A percentile compares a stretch with the other conserved stretches of the same genome.
Evolutionary conservation across 805 yeast species (phyloP).

Genomic region (Diddensiella santjacobensis): DNA sequence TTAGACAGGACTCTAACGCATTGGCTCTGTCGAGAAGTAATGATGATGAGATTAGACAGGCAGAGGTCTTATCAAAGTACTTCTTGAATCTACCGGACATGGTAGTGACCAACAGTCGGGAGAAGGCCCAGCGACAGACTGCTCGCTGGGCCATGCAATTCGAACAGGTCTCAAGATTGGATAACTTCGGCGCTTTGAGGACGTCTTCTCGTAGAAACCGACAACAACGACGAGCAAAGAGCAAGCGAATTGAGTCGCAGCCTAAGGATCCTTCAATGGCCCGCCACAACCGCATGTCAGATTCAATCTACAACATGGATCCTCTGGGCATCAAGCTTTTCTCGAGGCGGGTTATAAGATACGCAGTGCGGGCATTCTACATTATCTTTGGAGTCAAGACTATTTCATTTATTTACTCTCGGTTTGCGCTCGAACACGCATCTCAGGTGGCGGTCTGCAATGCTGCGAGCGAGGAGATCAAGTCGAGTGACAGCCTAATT

Average conservation of each 20-base stretch:
- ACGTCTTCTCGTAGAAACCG: constrained; percentile 6
- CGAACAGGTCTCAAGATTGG: constrained; percentile 24
- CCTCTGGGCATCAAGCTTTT: constrained; percentile 21
- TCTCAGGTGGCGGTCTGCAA: constrained; percentile 1
- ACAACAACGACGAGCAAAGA: constrained; percentile 6
- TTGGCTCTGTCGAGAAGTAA: background rate
- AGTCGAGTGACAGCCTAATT: background rate
- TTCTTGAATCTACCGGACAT: background rate
- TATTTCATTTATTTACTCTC: constrained; percentile 5
- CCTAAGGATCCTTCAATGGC: background rate
- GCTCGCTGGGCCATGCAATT: constrained; percentile 27
- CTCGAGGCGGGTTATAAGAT: constrained; percentile 6
- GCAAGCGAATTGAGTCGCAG: background rate
- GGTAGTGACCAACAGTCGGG: constrained; percentile 1
- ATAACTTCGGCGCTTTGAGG: constrained; percentile 14
- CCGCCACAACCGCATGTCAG: constrained; percentile 8
- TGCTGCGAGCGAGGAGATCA: background rate
- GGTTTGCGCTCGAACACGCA: background rate
- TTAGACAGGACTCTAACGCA: background rate
- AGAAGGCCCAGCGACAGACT: constrained; percentile 22
- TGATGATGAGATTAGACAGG: background rate
- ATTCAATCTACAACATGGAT: constrained; percentile 22
- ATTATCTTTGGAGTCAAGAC: constrained; percentile 17
- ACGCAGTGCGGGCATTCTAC: constrained; percentile 11
- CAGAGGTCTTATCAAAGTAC: background rate